A percentile compares a stretch with the other conserved stretches of the same genome.
Evolutionary conservation across 345 rosid genomes (phyloP).

Genomic region (Gynandropsis gynandra): DNA sequence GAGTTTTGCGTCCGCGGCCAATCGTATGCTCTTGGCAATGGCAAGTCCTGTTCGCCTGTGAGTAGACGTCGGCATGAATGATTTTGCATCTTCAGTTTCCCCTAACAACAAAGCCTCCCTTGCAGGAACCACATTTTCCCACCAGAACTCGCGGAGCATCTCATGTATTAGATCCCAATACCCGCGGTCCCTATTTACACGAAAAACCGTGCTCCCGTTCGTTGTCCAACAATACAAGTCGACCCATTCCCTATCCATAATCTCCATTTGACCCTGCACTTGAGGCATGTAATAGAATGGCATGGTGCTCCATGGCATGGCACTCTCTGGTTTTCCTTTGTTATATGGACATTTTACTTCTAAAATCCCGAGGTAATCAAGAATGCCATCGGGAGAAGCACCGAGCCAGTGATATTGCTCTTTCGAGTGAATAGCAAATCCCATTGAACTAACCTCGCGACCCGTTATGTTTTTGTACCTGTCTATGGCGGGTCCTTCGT

Average conservation of each 20-base stretch:
- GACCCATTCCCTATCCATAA: conserved; percentile 85
- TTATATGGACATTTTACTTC: conserved; percentile 95
- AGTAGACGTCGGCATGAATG: conserved; percentile 53
- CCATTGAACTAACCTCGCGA: conserved; percentile 54
- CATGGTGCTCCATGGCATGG: conserved; percentile 69
- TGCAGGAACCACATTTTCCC: conserved; percentile 82
- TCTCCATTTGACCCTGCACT: conserved; percentile 93
- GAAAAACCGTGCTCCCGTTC: conserved; percentile 80
- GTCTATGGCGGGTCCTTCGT: conserved; percentile 66
- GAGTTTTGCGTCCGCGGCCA: conserved; percentile 58
- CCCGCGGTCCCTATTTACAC: conserved; percentile 49
- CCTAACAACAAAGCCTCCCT: conserved; percentile 57
- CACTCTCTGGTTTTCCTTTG: conserved; percentile 81
- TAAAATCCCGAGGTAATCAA: conserved; percentile 61
- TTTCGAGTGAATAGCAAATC: conserved; percentile 69
- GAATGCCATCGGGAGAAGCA: conserved; percentile 90
- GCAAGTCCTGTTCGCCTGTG: conserved; percentile 62
- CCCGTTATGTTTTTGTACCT: conserved; percentile 69
- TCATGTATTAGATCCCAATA: conserved; percentile 67
- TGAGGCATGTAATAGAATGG: conserved; percentile 97
- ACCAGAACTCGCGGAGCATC: conserved; percentile 79
- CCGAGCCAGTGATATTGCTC: conserved; percentile 68
- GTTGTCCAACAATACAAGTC: conserved; percentile 90
- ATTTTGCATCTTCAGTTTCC: conserved; percentile 36
- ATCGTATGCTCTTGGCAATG: conserved; percentile 50